phyloP scores from a whole-genome alignment of 2,329 filamentous ascomycete genomes.

The Fusarium duplospermum region DNA sequence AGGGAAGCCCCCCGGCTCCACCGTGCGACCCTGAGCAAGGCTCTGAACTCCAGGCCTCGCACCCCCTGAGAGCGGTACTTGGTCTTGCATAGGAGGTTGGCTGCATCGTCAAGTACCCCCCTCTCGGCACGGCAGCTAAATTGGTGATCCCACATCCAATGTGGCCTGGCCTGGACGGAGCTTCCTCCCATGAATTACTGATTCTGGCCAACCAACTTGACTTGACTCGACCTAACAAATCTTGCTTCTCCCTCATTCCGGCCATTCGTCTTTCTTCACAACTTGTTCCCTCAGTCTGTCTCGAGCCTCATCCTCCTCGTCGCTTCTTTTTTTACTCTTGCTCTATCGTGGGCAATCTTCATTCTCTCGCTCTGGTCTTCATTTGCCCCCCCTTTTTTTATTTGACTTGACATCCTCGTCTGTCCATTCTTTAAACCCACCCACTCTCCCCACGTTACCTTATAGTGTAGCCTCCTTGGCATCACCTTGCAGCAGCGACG shows the following conservation, averaged over 20 bases:
- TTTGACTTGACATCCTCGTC: constrained; percentile 36
- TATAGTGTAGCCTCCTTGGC: constrained; percentile 23
- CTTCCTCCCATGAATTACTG: constrained; percentile 8
- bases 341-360: not conserved
- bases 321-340: not conserved
- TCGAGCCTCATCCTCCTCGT: not conserved
- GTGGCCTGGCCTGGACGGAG: constrained; percentile 10
- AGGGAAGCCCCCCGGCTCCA: constrained; percentile 14
- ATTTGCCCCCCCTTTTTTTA: constrained; percentile 26
- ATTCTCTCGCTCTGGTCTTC: not conserved
- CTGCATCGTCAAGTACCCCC: not conserved
- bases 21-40: constrained; percentile 23
- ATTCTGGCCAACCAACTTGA: not conserved
- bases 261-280: constrained; percentile 18
- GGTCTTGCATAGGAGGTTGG: not conserved
- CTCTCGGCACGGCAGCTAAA: constrained; percentile 31
- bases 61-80: constrained; percentile 31
- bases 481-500: constrained; percentile 9
- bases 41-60: not conserved
- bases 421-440: constrained; percentile 35
- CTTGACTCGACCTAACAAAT: constrained; percentile 9
- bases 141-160: constrained; percentile 35
- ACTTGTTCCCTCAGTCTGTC: constrained; percentile 2
- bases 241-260: constrained; percentile 29
- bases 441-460: constrained; percentile 13